These are phyloP conservation scores for Sungouiella thailandica DNA, from an alignment of 805 yeast genomes.

Conservation along the genomic window DNA sequence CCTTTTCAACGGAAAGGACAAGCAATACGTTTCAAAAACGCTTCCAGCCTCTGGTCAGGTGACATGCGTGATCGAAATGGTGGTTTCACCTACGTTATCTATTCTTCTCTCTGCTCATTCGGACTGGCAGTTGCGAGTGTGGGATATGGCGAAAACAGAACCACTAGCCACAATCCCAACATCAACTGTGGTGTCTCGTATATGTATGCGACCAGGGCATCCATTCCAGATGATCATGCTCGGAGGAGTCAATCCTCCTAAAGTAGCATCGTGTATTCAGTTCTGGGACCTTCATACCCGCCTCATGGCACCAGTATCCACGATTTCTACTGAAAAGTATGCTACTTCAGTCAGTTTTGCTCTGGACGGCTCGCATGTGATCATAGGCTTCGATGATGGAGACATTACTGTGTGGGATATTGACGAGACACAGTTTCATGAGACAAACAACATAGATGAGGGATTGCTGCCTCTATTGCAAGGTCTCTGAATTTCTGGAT, in stretches of 20 bases:
- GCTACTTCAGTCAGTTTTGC: conserved; percentile 6
- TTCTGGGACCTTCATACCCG: conserved; percentile 14
- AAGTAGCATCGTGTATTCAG: conserved; percentile 9
- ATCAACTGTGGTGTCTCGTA: conserved; percentile 6
- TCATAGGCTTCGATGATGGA: conserved; percentile 11
- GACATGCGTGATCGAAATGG: too few relatives aligned
- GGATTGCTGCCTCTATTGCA: background rate
- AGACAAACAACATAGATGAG: background rate
- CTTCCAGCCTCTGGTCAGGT: too few relatives aligned
- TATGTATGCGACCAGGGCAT: conserved; percentile 10
- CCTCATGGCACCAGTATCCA: conserved; percentile 7
- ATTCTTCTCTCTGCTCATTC: conserved; percentile 11
- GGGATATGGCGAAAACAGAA: conserved; percentile 7
- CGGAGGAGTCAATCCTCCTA: conserved; percentile 10
- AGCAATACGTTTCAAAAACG: too few relatives aligned
- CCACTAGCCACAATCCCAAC: conserved; percentile 10
- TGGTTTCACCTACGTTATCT: conserved; percentile 2
- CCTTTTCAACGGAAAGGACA: conserved; percentile 8
- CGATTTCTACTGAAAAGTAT: conserved; percentile 7
- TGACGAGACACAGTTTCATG: conserved; percentile 7
- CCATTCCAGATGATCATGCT: conserved; percentile 10
- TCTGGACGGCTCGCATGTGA: conserved; percentile 9
- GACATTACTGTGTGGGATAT: conserved; percentile 9
- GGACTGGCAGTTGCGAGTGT: conserved; percentile 12
- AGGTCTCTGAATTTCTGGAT: background rate